Evolutionary conservation across 1,284 basidiomycete species (phyloP), one percentile per base, ranked within the genome.

Genomic region (Malassezia slooffiae): DNA sequence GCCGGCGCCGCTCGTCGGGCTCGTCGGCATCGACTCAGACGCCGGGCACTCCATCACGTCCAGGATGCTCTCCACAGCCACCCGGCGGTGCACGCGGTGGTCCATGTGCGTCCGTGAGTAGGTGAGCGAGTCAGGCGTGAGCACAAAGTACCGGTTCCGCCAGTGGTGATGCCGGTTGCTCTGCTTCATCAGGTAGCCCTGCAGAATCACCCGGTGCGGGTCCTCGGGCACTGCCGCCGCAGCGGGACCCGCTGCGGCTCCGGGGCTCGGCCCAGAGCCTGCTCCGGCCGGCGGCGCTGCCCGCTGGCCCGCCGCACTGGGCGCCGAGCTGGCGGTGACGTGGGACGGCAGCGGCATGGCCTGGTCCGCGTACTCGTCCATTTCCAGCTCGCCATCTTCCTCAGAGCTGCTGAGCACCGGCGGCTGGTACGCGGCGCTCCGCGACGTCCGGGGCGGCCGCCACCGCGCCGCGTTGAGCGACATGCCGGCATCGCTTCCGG

Each of bases 131-230:
- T 62, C 54, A 11, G 62, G 53, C 12, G 66, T 70, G 9, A 74
- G 55, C 7, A 71, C 63, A 28, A 74, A 74, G 70, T 71, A 74
- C 10, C 72, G 75, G 72, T 99, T 97, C 47, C 88, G 77, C 93
- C 93, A 99, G 49, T 81, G 85, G 60, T 86, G 82, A 58, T 90
- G 79, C 56, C 91, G 86, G 38, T 81, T 81, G 32, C 88, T 88
- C 70, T 89, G 89, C 70, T 97, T 97, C 85, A 93, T 91, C 50
- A 97, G 74, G 70, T 97, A 99, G 2, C 89, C 89, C 22, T 82
- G 64, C 4, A 60, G 58, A 41, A 68, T 61, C 41, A 68, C 54
- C 17, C 58, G 62, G 51, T 59, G 56, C 1, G 54, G 52, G 33
- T 68, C 62, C 11, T 42, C 36, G 12, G n/a, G 21, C 34, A 7